Conservation (phyloP, 805 yeast species). For the Zygoascus bituminiphila region DNA sequence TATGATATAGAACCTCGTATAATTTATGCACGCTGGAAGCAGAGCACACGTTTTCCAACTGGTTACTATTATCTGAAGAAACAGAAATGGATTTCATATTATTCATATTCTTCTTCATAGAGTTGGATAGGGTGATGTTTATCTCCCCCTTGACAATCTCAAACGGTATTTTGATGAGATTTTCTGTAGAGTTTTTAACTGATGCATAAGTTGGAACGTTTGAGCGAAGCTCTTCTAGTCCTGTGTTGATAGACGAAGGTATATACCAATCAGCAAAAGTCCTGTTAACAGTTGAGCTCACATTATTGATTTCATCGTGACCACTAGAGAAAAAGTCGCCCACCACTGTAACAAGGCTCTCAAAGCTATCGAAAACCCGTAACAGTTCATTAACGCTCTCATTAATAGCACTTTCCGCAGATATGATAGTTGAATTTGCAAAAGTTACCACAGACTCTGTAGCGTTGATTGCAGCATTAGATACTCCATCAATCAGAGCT, state of each 20-base stretch:
- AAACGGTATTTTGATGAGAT: conserved; percentile 54
- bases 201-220: conserved; percentile 59
- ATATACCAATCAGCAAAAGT: conserved; percentile 52
- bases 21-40: conserved; percentile 30
- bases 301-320: conserved; percentile 29
- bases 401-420: conserved; percentile 53
- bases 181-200: conserved; percentile 51
- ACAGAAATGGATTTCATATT: neutral
- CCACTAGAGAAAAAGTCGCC: conserved; percentile 47
- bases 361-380: conserved; percentile 45
- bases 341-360: conserved; percentile 44
- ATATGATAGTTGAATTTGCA: conserved; percentile 53
- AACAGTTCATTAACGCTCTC: conserved; percentile 58
- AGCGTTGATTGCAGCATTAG: conserved; percentile 63
- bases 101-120: neutral
- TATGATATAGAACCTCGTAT: conserved; percentile 27
- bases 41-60: conserved; percentile 33
- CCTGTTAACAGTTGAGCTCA: conserved; percentile 51
- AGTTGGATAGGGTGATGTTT: conserved; percentile 1
- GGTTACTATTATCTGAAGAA: neutral
- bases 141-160: conserved; percentile 37
- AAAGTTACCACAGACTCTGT: conserved; percentile 52
- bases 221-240: conserved; percentile 43
- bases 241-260: conserved; percentile 53
- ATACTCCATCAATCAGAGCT: conserved; percentile 64